Evolutionary conservation across 139 green algal genomes (phyloP).

Genomic region (Deuterostichococcus epilithicus): DNA sequence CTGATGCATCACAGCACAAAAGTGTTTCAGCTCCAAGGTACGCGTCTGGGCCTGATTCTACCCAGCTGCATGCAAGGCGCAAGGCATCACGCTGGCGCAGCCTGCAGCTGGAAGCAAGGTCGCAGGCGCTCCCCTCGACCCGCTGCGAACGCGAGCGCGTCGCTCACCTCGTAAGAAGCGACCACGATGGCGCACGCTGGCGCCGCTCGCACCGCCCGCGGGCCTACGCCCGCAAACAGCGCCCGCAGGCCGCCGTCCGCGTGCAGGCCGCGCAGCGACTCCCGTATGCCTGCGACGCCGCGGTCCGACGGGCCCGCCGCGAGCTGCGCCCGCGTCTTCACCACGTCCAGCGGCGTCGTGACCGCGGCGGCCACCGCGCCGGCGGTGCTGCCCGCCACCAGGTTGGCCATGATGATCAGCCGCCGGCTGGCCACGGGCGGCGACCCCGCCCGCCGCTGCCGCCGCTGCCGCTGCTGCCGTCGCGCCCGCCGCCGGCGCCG

Average conservation of each 20-base stretch:
- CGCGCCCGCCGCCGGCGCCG: background rate
- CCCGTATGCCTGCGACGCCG: constrained; percentile 2
- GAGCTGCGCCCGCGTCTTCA: constrained; percentile 89
- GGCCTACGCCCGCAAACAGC: constrained; percentile 75
- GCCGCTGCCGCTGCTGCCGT: constrained; percentile 8
- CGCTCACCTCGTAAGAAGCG: constrained; percentile 80
- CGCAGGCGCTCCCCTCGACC: constrained; percentile 58
- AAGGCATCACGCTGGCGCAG: no score
- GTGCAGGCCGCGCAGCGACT: constrained; percentile 44
- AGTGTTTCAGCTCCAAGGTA: no score
- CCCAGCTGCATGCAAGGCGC: no score
- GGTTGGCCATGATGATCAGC: constrained; percentile 12
- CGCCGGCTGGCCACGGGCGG: background rate
- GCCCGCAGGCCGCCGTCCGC: constrained; percentile 49
- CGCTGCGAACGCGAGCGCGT: no score
- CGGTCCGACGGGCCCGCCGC: background rate
- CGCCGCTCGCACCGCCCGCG: constrained; percentile 61
- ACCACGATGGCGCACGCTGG: constrained; percentile 91
- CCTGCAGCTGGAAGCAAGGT: background rate
- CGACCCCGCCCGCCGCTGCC: background rate
- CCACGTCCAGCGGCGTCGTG: constrained; percentile 95
- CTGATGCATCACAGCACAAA: background rate
- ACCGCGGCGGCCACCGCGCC: constrained; percentile 72
- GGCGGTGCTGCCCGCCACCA: constrained; percentile 52
- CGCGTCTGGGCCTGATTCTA: no score